These are phyloP conservation scores for Cucurbitaria berberidis DNA, from an alignment of 2,329 filamentous ascomycete species.

Conservation along the genomic window DNA sequence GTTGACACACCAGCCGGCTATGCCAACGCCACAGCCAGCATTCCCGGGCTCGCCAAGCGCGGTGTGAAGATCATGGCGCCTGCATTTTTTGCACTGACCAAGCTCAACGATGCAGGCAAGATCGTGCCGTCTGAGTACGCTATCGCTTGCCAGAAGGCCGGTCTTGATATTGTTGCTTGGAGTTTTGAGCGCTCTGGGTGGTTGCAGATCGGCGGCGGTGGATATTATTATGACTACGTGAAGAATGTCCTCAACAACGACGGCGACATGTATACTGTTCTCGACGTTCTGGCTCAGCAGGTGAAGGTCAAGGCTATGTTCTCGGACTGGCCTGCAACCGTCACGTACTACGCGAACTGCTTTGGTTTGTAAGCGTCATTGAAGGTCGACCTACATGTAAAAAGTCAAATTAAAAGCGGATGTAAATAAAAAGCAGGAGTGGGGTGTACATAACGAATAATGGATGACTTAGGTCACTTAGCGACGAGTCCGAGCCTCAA, in stretches of 20 bases:
- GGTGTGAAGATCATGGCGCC: slow-evolving; percentile 70
- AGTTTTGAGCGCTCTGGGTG: slow-evolving; percentile 70
- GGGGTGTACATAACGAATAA: neutral
- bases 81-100: slow-evolving; percentile 67
- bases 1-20: slow-evolving; percentile 59
- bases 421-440: neutral
- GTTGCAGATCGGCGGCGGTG: slow-evolving; percentile 56
- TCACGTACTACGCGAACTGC: slow-evolving; percentile 76
- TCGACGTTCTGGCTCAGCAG: slow-evolving; percentile 68
- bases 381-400: neutral
- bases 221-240: slow-evolving; percentile 51
- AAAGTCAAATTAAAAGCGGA: too few relatives aligned
- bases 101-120: slow-evolving; percentile 55
- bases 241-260: slow-evolving; percentile 63
- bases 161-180: slow-evolving; percentile 72
- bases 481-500: too few relatives aligned
- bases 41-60: slow-evolving; percentile 61
- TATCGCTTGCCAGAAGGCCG: slow-evolving; percentile 63
- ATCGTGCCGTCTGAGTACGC: slow-evolving; percentile 71
- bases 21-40: slow-evolving; percentile 60
- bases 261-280: slow-evolving; percentile 68
- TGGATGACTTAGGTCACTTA: neutral
- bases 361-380: slow-evolving; percentile 52
- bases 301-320: slow-evolving; percentile 69
- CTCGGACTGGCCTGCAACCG: slow-evolving; percentile 71